Evolutionary conservation across 2,329 filamentous ascomycete species (phyloP).

Genomic region (Sporothrix brunneoviolacea): DNA sequence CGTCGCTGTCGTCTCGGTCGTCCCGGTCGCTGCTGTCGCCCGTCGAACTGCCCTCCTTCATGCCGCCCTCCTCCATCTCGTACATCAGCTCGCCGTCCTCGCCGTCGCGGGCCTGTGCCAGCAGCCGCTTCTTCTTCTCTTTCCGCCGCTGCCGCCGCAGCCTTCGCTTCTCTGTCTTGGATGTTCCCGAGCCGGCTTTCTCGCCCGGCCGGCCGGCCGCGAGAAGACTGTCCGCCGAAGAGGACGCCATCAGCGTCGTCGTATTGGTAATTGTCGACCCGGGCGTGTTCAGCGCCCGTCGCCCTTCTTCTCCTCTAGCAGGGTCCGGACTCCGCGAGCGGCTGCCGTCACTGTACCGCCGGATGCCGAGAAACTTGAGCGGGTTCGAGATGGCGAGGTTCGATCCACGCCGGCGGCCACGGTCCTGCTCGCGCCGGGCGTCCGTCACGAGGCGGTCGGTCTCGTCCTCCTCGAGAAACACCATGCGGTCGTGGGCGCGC

Average conservation of each 20-base stretch:
- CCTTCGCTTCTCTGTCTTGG: constrained; percentile 30
- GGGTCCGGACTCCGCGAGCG: constrained; percentile 8
- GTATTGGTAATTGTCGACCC: background rate
- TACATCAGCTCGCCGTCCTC: constrained; percentile 77
- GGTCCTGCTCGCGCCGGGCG: constrained; percentile 44
- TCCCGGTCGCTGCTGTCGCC: constrained; percentile 57
- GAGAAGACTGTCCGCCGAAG: constrained; percentile 5
- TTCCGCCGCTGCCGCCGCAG: constrained; percentile 43
- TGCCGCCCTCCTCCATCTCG: constrained; percentile 78
- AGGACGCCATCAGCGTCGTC: constrained; percentile 33
- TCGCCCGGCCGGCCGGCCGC: constrained; percentile 20
- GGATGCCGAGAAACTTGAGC: constrained; percentile 34
- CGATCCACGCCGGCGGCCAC: constrained; percentile 40
- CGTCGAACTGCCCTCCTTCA: constrained; percentile 59
- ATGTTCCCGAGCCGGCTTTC: background rate
- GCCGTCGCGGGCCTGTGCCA: constrained; percentile 49
- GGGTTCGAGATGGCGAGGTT: constrained; percentile 42
- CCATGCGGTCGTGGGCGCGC: constrained; percentile 60
- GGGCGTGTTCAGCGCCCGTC: constrained; percentile 1
- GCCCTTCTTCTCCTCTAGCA: background rate
- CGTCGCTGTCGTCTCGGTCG: constrained; percentile 53
- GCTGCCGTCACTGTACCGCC: constrained; percentile 31
- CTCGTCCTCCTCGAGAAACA: constrained; percentile 72
- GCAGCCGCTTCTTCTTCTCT: constrained; percentile 46
- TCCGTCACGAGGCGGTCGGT: constrained; percentile 53